Percentiles rank a stretch among this genome's conserved stretches.
Conservation (phyloP, 257 asterid species). For the Solanum habrochaites region DNA sequence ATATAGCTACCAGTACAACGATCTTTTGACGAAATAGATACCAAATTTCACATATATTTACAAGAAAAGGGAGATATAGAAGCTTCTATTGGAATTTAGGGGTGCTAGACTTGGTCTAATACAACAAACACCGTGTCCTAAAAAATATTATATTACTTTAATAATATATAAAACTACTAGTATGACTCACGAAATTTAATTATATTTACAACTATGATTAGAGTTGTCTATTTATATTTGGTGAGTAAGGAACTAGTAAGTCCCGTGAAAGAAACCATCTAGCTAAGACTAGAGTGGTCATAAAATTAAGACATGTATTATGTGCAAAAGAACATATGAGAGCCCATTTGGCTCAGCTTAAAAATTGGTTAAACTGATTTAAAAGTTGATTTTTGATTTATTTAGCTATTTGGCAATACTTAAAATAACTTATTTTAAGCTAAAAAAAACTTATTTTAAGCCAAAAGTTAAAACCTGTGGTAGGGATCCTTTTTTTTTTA, state of each 20-base stretch:
- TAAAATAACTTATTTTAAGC: too few species aligned
- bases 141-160: not conserved
- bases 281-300: not conserved
- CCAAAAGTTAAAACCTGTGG: too few species aligned
- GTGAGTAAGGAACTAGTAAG: not conserved
- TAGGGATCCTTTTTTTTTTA: too few species aligned
- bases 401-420: too few species aligned
- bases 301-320: not conserved
- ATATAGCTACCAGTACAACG: not conserved
- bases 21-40: not conserved
- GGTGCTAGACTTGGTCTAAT: constrained; percentile 4
- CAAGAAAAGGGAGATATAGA: constrained; percentile 7
- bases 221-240: not conserved
- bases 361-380: too few species aligned
- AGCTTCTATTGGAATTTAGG: constrained; percentile 31
- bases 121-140: not conserved
- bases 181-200: not conserved
- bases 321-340: not conserved
- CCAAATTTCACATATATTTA: not conserved
- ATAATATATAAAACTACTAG: not conserved
- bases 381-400: too few species aligned
- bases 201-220: not conserved
- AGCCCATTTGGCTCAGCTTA: too few species aligned
- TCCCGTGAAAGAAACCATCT: not conserved
- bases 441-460: too few species aligned